phyloP scores from a whole-genome alignment of 331 rosid species.

The Stylosanthes scabra region DNA sequence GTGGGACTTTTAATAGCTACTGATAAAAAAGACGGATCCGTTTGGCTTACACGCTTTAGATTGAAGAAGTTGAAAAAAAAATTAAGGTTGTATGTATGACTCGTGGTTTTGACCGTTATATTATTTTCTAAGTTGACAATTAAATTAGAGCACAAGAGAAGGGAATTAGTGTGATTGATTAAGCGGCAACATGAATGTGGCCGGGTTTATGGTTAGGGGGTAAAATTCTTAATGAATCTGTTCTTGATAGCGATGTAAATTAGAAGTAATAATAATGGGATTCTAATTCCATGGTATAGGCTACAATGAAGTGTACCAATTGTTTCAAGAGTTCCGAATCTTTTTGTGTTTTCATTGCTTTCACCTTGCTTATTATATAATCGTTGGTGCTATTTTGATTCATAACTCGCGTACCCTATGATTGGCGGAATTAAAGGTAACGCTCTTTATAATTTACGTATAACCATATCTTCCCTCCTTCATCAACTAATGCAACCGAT shows the following conservation, averaged over 20 bases:
- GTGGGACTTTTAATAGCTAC: too few relatives aligned
- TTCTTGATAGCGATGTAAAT: slow-evolving; percentile 30
- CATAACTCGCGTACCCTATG: background rate
- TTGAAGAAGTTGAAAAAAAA: too few relatives aligned
- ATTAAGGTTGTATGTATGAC: too few relatives aligned
- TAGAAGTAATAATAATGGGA: background rate
- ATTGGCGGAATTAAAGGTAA: background rate
- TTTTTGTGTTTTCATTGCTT: background rate
- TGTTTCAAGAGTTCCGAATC: background rate
- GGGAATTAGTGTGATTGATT: background rate
- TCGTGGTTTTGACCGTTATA: background rate
- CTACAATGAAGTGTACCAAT: too few relatives aligned
- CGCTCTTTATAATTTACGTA: background rate
- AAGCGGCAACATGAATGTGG: slow-evolving; percentile 25
- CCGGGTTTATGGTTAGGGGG: background rate
- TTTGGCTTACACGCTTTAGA: too few relatives aligned
- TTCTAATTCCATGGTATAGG: slow-evolving; percentile 17
- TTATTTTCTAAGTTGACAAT: too few relatives aligned
- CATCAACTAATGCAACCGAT: too few relatives aligned
- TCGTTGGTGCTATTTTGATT: background rate
- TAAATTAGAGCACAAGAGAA: background rate
- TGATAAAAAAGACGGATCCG: too few relatives aligned
- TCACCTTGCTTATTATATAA: background rate
- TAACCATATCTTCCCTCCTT: too few relatives aligned
- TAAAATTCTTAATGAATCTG: slow-evolving; percentile 16